phyloP scores from a whole-genome alignment of 805 yeast genomes.

The Kazachstania viticola region DNA sequence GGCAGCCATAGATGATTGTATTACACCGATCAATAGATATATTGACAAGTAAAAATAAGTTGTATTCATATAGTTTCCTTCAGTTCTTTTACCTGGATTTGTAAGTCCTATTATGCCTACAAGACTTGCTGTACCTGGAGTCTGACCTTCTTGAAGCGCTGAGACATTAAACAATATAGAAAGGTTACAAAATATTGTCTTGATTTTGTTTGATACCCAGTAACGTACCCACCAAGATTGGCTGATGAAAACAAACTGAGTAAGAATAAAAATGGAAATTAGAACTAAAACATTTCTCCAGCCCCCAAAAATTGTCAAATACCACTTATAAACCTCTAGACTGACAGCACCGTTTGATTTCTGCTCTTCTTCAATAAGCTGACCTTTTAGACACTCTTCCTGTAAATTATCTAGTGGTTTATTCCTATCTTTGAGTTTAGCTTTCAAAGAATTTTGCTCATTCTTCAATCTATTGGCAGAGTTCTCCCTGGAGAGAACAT shows the following conservation, averaged over 20 bases:
- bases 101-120: no score
- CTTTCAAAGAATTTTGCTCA: constrained; percentile 39
- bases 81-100: no score
- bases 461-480: no score
- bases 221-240: constrained; percentile 85
- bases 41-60: constrained; percentile 50
- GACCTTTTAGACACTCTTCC: constrained; percentile 59
- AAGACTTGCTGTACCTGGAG: neutral
- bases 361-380: constrained; percentile 68
- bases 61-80: no score
- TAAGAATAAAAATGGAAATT: constrained; percentile 35
- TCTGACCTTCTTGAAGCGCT: neutral
- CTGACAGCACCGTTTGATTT: constrained; percentile 78
- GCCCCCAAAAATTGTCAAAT: constrained; percentile 60
- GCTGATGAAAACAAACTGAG: constrained; percentile 48
- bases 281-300: constrained; percentile 38
- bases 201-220: constrained; percentile 50
- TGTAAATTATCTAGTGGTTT: constrained; percentile 24
- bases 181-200: no score
- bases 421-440: constrained; percentile 18
- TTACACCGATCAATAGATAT: constrained; percentile 57
- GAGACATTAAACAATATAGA: neutral
- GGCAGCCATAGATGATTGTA: constrained; percentile 40
- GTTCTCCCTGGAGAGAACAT: constrained; percentile 44
- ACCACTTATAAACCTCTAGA: constrained; percentile 56